Conservation (phyloP, 164 flowering plant genomes). For the Sextonia rubra region DNA sequence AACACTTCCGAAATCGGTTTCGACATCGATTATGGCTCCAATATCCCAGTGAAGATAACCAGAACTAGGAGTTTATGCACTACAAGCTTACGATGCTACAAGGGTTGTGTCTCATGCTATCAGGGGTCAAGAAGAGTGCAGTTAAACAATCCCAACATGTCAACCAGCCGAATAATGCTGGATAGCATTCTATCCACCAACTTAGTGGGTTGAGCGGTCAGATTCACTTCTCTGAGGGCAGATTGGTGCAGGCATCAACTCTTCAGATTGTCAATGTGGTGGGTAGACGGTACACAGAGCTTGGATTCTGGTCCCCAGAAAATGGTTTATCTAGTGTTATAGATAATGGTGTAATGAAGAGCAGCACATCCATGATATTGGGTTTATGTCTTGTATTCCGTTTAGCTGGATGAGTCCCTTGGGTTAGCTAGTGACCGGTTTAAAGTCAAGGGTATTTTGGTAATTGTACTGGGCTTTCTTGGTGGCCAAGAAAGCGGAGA, state of each 20-base stretch:
- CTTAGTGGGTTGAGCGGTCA: constrained; percentile 25
- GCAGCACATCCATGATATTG: neutral
- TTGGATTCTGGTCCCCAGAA: constrained; percentile 20
- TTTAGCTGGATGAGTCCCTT: no score
- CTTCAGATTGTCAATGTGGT: constrained; percentile 18
- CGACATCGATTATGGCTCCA: constrained; percentile 2
- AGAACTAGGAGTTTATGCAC: constrained; percentile 16
- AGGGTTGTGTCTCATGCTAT: constrained; percentile 8
- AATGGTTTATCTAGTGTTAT: constrained; percentile 11
- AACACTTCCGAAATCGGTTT: constrained; percentile 12
- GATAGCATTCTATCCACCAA: constrained; percentile 9
- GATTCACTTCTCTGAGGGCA: constrained; percentile 13
- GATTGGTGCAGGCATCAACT: neutral
- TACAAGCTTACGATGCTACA: constrained; percentile 24
- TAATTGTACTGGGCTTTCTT: no score
- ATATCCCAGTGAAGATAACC: constrained; percentile 18
- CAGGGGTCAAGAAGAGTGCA: neutral
- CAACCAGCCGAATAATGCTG: neutral
- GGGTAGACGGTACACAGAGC: constrained; percentile 20
- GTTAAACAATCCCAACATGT: neutral
- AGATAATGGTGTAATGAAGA: neutral
- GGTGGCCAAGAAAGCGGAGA: no score
- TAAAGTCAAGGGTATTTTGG: no score
- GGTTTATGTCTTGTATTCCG: constrained; percentile 29
- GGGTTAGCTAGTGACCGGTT: no score